Evolutionary conservation across 1,284 basidiomycete genomes (phyloP), one percentile per base, ranked within the genome.

Genomic region (Bjerkandera adusta): DNA sequence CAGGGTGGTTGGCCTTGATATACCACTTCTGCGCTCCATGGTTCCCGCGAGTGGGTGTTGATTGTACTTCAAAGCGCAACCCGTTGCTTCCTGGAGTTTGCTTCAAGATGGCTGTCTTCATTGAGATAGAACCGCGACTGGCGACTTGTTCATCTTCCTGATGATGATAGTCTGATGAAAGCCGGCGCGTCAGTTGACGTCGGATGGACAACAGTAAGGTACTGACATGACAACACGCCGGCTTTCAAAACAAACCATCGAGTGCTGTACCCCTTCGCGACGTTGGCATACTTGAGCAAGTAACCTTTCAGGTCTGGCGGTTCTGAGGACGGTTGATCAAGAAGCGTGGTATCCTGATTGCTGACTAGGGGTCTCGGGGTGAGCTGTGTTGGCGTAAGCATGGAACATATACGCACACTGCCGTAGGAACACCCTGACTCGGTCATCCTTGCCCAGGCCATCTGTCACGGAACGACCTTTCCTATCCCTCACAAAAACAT

Each of bases 161-260:
- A 58, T 89, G 87, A 27, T 90, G 88, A 62, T 93, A 96, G 63
- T 96, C 86, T 90, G 51, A n/a, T n/a, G 49, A 36, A 2, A 20
- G 18, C 18, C 16, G 21, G 24, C 21, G 45, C 45, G 21, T 21
- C 26, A 42, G 26, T 24, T 20, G 8, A 30, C 20, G 20, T 12
- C 57, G 59, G 13, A 36, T 52, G n/a, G n/a, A n/a, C n/a, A n/a
- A n/a, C n/a, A 50, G 38, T 16, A 51, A 36, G 41, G 34, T 3
- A 74, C 83, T 32, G 61, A 87, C 90, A 94, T 22, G 88, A 91
- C 10, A 96, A 68, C 26, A 89, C 73, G 4, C 93, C 96, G 51
- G 90, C 82, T 57, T 90, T 84, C 30, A 98, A 77, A 0, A 97
- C 93, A 60, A 98, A 97, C 93, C 95, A 98, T 0, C 96, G 77